phyloP scores from a whole-genome alignment of 257 asterid genomes.

The Solanum virginianum region DNA sequence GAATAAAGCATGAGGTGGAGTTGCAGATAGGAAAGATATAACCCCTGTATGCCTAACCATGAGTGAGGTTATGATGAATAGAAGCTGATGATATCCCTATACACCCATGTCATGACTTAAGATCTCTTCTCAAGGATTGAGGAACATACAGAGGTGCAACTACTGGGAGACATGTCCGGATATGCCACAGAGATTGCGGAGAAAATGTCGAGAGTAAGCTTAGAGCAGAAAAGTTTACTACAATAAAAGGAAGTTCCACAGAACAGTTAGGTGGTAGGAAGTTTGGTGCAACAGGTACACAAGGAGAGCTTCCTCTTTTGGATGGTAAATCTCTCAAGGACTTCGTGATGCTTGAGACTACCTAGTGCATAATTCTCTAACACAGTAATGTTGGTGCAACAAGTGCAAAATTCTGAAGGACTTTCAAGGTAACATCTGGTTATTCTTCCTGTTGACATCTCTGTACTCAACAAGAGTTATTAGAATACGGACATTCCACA shows the following conservation, averaged over 20 bases:
- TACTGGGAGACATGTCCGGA: not conserved
- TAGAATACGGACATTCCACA: not conserved
- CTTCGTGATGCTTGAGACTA: not conserved
- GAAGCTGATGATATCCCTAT: not conserved
- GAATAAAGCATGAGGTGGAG: not conserved
- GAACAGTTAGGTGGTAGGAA: not conserved
- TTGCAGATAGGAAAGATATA: not conserved
- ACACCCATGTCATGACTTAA: not conserved
- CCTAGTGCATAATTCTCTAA: not conserved
- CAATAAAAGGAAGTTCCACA: not conserved
- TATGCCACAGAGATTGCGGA: not conserved
- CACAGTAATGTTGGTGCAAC: not conserved
- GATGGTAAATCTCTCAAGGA: not conserved
- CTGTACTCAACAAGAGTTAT: not conserved
- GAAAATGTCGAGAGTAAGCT: not conserved
- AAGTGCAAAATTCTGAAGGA: not conserved
- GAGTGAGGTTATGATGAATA: not conserved
- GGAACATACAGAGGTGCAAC: not conserved
- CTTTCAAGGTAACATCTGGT: not conserved
- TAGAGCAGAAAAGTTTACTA: not conserved
- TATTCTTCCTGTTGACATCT: not conserved
- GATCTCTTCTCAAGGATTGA: not conserved
- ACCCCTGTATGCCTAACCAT: not conserved
- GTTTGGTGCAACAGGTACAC: not conserved
- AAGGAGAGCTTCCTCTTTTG: not conserved